Evolutionary conservation across 2,329 filamentous ascomycete species (phyloP), one percentile per base, ranked within the genome.

Genomic region (Verticillium nonalfalfae): DNA sequence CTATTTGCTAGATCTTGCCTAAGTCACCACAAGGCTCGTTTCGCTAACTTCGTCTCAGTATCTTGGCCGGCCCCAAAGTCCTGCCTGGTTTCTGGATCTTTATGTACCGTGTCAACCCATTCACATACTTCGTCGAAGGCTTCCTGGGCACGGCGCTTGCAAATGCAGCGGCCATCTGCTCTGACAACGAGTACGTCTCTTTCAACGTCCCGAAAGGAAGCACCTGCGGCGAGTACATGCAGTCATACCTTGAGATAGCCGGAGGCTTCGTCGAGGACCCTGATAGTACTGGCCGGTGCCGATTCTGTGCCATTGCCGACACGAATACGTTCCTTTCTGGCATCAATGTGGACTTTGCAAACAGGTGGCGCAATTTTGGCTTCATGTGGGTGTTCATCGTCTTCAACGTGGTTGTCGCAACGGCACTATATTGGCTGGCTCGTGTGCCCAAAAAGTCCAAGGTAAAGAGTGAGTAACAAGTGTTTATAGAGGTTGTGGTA

Each of bases 81-180:
- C 80, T 93, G n/a, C 89, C 90, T 0, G 78, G 83, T 2, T 91
- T 92, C 78, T 93, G 90, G 90, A 84, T 86, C 66, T 90, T 90
- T 78, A 87, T 91, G 84, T 91, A 91, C 71, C 83, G 88, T 40
- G 76, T 90, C 58, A 90, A 85, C 0, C 90, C 90, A 0, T 87
- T 93, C 70, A 90, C 89, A 0, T 94, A 94, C 70, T 76, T 92
- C 1, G 82, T 91, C 38, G 81, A 83, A 52, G 87, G 85, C 0
- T 81, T 94, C 70, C 72, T 91, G 5, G 81, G 85, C 0, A 83
- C 83, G 1, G 86, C 83, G 0, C 75, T 94, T 33, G 87, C 87
- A 10, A 84, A 87, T 65, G 82, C 83, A 0, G 52, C 68, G 0
- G 84, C 91, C 26, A 67, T 70, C 1, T 94, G 91, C 71, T 82